phyloP scores from a whole-genome alignment of 148 eudicot genomes.

The Silene uniflora region DNA sequence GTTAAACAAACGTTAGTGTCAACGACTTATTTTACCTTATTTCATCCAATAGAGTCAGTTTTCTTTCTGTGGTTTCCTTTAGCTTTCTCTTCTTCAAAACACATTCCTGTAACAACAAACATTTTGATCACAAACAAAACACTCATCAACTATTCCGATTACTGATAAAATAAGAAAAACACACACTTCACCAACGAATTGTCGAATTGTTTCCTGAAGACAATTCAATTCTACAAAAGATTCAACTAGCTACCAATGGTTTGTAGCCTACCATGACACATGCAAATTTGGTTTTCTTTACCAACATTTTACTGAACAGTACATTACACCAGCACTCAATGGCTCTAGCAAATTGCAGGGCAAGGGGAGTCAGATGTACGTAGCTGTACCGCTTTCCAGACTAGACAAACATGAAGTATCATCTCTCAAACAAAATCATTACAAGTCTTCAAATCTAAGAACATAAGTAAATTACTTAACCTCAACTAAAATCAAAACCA shows the following conservation, averaged over 20 bases:
- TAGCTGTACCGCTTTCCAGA: too few species aligned
- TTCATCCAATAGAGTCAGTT: slow-evolving; percentile 37
- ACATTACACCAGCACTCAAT: too few species aligned
- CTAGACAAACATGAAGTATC: neutral
- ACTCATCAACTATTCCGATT: slow-evolving; percentile 10
- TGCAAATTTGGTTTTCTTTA: too few species aligned
- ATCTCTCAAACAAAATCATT: too few species aligned
- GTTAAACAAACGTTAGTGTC: neutral
- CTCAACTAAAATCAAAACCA: too few species aligned
- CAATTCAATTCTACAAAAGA: neutral
- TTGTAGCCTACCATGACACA: too few species aligned
- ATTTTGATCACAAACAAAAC: neutral
- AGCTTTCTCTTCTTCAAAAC: slow-evolving; percentile 53
- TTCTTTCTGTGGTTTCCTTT: slow-evolving; percentile 40
- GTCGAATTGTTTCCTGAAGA: neutral
- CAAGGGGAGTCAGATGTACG: too few species aligned
- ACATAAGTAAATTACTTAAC: neutral
- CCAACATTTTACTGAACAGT: too few species aligned
- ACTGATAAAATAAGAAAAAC: neutral
- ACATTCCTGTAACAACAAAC: slow-evolving; percentile 31
- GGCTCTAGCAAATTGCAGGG: too few species aligned
- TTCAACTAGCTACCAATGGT: neutral
- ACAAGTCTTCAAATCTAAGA: neutral
- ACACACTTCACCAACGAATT: neutral
- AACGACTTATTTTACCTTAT: slow-evolving; percentile 33